Evolutionary conservation across 2,329 filamentous ascomycete species (phyloP).

Genomic region (Alternaria solani): DNA sequence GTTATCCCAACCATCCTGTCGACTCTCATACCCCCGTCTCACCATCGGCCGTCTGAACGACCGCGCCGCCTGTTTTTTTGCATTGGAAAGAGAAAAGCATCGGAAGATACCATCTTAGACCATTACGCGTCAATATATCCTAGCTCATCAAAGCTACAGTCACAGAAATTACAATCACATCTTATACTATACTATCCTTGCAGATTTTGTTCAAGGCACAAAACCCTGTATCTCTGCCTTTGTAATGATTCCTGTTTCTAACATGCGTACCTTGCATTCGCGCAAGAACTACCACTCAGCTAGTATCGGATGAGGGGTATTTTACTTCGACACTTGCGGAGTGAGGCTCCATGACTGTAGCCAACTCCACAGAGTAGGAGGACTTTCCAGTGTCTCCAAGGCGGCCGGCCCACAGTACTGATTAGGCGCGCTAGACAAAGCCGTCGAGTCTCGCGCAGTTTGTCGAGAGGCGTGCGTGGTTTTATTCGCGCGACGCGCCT

Average conservation of each 20-base stretch:
- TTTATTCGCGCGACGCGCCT: not conserved
- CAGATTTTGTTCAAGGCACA: not conserved
- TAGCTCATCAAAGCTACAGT: conserved; percentile 1
- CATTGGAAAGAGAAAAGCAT: conserved; percentile 5
- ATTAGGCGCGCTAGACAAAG: not conserved
- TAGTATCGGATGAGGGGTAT: not conserved
- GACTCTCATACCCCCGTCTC: not conserved
- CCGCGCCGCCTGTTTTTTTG: not conserved
- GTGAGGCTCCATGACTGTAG: too few relatives aligned
- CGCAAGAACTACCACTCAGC: conserved; percentile 2
- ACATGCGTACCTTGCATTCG: not conserved
- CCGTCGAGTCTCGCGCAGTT: not conserved
- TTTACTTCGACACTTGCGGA: not conserved
- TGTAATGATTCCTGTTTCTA: not conserved
- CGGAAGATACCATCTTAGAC: conserved; percentile 20
- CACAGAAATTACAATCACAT: not conserved
- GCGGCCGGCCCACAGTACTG: not conserved
- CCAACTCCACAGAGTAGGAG: not conserved
- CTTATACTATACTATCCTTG: not conserved
- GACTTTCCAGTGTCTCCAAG: not conserved
- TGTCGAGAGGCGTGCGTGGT: not conserved
- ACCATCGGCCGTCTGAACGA: not conserved
- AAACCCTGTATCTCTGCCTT: not conserved
- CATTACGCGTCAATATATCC: conserved; percentile 10
- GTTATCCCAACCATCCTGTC: not conserved